Evolutionary conservation across 1,139 yeast genomes (phyloP).

Genomic region (Suhomyces coccinellae): DNA sequence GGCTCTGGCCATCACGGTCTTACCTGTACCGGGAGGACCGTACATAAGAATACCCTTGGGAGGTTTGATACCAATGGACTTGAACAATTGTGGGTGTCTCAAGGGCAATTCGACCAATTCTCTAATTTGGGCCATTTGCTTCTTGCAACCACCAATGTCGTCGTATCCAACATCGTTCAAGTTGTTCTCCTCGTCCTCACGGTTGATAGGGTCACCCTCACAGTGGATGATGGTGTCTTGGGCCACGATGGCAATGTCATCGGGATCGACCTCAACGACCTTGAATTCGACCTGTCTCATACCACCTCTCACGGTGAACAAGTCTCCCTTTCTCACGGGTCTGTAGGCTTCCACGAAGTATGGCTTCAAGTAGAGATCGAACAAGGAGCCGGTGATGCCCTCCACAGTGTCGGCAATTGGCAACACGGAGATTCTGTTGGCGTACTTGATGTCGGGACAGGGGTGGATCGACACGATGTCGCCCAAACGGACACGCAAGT

Average conservation of each 20-base stretch:
- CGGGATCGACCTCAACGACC: conserved; percentile 97
- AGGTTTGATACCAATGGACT: conserved; percentile 95
- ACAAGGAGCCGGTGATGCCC: conserved; percentile 96
- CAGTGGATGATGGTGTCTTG: conserved; percentile 98
- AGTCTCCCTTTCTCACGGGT: conserved; percentile 97
- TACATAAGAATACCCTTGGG: conserved; percentile 97
- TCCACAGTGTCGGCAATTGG: conserved; percentile 98
- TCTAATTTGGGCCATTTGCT: conserved; percentile 98
- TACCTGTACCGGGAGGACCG: conserved; percentile 99
- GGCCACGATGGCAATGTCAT: conserved; percentile 95
- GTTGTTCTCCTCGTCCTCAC: conserved; percentile 98
- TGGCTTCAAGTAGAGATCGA: conserved; percentile 95
- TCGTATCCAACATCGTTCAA: conserved; percentile 97
- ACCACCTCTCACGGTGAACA: conserved; percentile 95
- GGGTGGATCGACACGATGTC: conserved; percentile 90
- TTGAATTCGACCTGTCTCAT: conserved; percentile 98
- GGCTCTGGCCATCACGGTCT: conserved; percentile 98
- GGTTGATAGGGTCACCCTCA: conserved; percentile 98
- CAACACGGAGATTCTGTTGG: conserved; percentile 87
- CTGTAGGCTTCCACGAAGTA: conserved; percentile 98
- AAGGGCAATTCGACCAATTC: conserved; percentile 95
- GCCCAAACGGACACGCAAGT: conserved; percentile 90
- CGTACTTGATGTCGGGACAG: conserved; percentile 97
- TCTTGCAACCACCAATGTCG: conserved; percentile 98
- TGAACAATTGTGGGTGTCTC: conserved; percentile 96